These are phyloP conservation scores for Eucalyptus cloeziana DNA, from an alignment of 345 rosid species.

Conservation along the genomic window DNA sequence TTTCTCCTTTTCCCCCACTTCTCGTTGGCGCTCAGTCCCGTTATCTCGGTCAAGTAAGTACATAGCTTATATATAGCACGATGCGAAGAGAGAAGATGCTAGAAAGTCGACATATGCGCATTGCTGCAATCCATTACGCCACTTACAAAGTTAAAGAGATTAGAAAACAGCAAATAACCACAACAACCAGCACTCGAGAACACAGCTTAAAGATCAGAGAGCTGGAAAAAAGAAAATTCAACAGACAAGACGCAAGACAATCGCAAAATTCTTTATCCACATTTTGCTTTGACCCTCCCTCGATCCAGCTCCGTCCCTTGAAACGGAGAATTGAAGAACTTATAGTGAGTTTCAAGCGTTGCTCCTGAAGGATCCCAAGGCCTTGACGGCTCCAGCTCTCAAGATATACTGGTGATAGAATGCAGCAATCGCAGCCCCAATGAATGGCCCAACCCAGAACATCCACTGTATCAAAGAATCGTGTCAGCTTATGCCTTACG, in stretches of 20 bases:
- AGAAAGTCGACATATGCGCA: background rate
- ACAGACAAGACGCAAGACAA: background rate
- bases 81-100: background rate
- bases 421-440: conserved; percentile 79
- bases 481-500: background rate
- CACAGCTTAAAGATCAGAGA: background rate
- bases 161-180: background rate
- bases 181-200: background rate
- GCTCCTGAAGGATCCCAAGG: conserved; percentile 88
- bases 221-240: background rate
- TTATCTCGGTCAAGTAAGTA: background rate
- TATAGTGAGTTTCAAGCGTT: conserved; percentile 14
- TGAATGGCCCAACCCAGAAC: conserved; percentile 94
- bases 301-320: background rate
- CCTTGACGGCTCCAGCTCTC: conserved; percentile 69
- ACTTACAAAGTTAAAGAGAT: background rate
- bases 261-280: background rate
- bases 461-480: conserved; percentile 47
- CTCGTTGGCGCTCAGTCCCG: background rate
- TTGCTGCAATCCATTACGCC: background rate
- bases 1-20: background rate
- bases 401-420: conserved; percentile 68
- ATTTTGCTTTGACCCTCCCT: background rate
- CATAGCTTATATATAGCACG: background rate
- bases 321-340: background rate